Evolutionary conservation across 345 rosid genomes (phyloP), one percentile per base, ranked within the genome.

Genomic region (Firmiana major): DNA sequence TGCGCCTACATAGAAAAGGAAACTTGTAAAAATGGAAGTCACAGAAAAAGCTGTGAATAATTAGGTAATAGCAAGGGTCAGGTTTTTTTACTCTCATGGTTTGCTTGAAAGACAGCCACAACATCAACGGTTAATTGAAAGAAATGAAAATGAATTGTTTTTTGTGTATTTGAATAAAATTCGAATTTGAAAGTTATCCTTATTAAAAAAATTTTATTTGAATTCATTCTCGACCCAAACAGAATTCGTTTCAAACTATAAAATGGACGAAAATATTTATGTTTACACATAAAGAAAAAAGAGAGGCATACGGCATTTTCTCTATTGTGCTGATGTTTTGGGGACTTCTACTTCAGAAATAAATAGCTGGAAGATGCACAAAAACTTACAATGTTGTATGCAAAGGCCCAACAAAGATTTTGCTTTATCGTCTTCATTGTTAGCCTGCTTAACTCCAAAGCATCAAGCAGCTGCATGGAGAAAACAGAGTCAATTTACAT

Each of bases 351-450:
- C n/a, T n/a, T n/a, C n/a, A n/a, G n/a, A n/a, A n/a, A 31, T 12
- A 5, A 22, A 43, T 26, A 12, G 66, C 28, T 19, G 31, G 13
- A 36, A 36, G 7, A 60, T 49, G 71, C 40, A 57, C 19, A 73
- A 79, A 55, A 84, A 83, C 98, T 89, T 89, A 95, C 99, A 53
- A 95, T 92, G 79, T 95, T 95, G 83, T 95, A 95, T 51, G 91
- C 98, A 45, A 95, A 95, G n/a, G 99, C 99, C 99, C 99, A 93
- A 91, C 98, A 93, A n/a, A n/a, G 98, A 77, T 93, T 95, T 86
- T 95, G 97, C 88, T 88, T 95, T 84, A 95, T 93, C 0, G 99
- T 95, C 85, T 90, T 92, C 99, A 95, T 93, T 79, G 99, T 95
- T 83, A 89, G 89, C 86, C 86, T 86, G 86, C 99, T 92, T 68